Evolutionary conservation across 2,329 filamentous ascomycete genomes (phyloP).

Genomic region (Xylaria polymorpha): DNA sequence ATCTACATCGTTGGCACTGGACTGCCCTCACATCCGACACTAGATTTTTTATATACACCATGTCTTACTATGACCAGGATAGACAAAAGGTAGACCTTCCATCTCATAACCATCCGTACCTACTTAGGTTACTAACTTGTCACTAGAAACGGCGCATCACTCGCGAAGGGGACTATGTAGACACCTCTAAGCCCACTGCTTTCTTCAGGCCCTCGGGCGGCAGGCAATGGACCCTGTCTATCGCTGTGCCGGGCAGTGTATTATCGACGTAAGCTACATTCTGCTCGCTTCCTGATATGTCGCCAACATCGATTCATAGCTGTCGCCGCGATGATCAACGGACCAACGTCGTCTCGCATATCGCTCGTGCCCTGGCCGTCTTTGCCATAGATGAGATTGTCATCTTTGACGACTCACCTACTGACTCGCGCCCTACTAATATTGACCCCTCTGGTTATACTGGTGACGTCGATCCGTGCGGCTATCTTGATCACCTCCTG

Average conservation of each 20-base stretch:
- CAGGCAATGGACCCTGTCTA: constrained; percentile 78
- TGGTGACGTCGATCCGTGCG: constrained; percentile 78
- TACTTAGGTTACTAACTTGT: constrained; percentile 23
- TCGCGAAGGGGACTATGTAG: constrained; percentile 55
- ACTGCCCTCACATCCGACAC: neutral
- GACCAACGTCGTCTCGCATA: constrained; percentile 76
- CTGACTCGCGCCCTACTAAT: constrained; percentile 57
- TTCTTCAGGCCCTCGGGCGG: constrained; percentile 73
- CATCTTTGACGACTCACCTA: constrained; percentile 77
- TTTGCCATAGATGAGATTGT: constrained; percentile 88
- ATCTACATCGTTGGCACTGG: neutral
- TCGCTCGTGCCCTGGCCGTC: constrained; percentile 83
- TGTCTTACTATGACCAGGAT: constrained; percentile 47
- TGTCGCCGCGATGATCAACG: constrained; percentile 80
- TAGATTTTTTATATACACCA: constrained; percentile 17
- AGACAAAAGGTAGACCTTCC: constrained; percentile 43
- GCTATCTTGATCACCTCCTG: constrained; percentile 83
- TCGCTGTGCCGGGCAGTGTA: constrained; percentile 83
- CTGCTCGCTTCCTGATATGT: neutral
- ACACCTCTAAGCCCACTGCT: constrained; percentile 75
- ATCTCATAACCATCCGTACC: neutral
- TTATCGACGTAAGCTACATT: constrained; percentile 71
- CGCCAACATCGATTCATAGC: constrained; percentile 57
- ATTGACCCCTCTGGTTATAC: constrained; percentile 69
- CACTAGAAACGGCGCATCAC: constrained; percentile 64